phyloP scores from a whole-genome alignment of 306 rosid species.

The Betula pendula region DNA sequence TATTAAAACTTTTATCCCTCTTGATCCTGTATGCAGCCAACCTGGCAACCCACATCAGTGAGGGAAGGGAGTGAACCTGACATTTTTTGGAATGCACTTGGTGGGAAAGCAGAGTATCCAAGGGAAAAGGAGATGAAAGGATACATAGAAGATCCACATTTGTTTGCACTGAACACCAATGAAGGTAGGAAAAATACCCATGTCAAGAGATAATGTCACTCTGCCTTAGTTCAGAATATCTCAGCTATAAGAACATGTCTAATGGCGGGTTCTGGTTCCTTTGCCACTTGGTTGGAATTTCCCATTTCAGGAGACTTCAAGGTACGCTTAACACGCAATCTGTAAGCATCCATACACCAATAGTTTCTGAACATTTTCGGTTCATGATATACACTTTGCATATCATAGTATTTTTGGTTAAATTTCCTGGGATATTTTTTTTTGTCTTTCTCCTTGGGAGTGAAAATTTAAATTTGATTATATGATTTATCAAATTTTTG shows the following conservation, averaged over 20 bases:
- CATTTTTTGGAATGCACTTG: conserved; percentile 71
- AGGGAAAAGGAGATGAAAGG: conserved; percentile 72
- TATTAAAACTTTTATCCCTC: conserved; percentile 8
- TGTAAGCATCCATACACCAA: conserved; percentile 18
- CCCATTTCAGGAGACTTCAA: conserved; percentile 76
- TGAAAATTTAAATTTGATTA: not conserved
- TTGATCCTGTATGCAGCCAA: conserved; percentile 57
- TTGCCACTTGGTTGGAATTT: conserved; percentile 43
- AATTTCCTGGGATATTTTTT: not conserved
- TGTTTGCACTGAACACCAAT: conserved; percentile 59
- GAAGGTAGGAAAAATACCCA: conserved; percentile 60
- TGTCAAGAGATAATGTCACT: conserved; percentile 37
- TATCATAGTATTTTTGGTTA: not conserved
- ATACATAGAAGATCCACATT: conserved; percentile 73
- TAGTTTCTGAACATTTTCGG: not conserved
- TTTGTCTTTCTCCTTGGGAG: not conserved
- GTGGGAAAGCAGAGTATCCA: conserved; percentile 75
- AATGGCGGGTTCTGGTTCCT: conserved; percentile 71
- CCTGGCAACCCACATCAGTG: conserved; percentile 74
- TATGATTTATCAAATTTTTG: not conserved
- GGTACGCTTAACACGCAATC: conserved; percentile 46
- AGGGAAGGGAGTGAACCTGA: conserved; percentile 96
- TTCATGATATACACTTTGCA: not conserved
- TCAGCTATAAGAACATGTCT: conserved; percentile 52
- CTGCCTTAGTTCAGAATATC: conserved; percentile 61